A percentile compares a stretch with the other conserved stretches of the same genome.
These are phyloP conservation scores for Strigomonas oncopelti DNA, from an alignment of 208 protist genomes.

Conservation along the genomic window DNA sequence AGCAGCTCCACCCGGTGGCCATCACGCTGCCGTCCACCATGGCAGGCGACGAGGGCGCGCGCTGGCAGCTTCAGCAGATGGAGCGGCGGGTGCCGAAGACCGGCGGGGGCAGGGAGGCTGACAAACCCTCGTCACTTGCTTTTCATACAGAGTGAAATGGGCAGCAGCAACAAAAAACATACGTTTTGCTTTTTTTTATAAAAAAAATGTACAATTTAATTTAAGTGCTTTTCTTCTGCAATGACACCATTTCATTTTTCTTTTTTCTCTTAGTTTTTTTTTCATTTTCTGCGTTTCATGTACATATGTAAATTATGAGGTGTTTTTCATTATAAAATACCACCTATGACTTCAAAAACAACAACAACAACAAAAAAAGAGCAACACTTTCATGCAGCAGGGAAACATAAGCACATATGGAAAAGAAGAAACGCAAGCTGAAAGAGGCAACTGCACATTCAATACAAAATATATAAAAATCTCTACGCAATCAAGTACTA, in stretches of 20 bases:
- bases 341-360: not conserved
- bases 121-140: not conserved
- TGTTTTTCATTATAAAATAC: not conserved
- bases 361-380: not conserved
- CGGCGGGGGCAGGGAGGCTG: not conserved
- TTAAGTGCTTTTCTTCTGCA: no score
- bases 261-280: no score
- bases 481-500: not conserved
- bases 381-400: not conserved
- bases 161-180: no score
- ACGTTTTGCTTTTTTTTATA: no score
- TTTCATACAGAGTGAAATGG: not conserved
- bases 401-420: not conserved
- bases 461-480: not conserved
- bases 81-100: not conserved
- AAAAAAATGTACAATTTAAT: slow-evolving; percentile 5
- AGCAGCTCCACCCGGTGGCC: slow-evolving; percentile 47
- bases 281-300: not conserved
- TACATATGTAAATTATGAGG: not conserved
- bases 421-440: not conserved
- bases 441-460: no score
- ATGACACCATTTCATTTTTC: no score
- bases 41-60: not conserved
- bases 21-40: slow-evolving; percentile 46
- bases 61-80: slow-evolving; percentile 1